Evolutionary conservation across 306 rosid genomes (phyloP).

Genomic region (Hippophae gyantsensis): DNA sequence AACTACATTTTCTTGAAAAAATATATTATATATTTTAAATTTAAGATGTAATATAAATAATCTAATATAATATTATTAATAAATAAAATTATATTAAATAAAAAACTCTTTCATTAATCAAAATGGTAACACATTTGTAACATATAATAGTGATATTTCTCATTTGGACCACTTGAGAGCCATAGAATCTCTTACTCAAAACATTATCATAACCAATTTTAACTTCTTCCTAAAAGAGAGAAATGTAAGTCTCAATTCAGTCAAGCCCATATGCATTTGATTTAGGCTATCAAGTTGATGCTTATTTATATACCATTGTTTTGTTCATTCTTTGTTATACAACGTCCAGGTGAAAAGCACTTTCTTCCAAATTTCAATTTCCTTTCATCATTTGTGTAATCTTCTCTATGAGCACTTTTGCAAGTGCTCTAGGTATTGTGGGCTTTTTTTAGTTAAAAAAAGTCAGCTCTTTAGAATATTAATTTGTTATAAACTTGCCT

Average conservation of each 20-base stretch:
- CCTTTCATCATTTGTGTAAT: neutral
- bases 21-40: too few relatives aligned
- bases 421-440: neutral
- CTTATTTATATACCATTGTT: neutral
- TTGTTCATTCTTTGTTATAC: neutral
- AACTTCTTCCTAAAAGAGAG: conserved; percentile 1
- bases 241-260: neutral
- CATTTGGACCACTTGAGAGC: conserved; percentile 3
- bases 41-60: too few relatives aligned
- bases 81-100: too few relatives aligned
- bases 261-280: neutral
- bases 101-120: too few relatives aligned
- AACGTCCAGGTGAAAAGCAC: neutral
- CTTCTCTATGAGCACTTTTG: neutral
- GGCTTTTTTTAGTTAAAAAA: too few relatives aligned
- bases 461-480: too few relatives aligned
- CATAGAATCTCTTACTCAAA: conserved; percentile 7
- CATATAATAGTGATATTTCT: neutral
- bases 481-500: too few relatives aligned
- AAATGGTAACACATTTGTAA: too few relatives aligned
- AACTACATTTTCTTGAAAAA: too few relatives aligned
- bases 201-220: neutral
- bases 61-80: too few relatives aligned
- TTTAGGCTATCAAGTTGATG: neutral
- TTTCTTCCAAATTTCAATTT: neutral